These are phyloP conservation scores for Phlebopus sp. DNA, from an alignment of 1,284 basidiomycete species.

Conservation along the genomic window DNA sequence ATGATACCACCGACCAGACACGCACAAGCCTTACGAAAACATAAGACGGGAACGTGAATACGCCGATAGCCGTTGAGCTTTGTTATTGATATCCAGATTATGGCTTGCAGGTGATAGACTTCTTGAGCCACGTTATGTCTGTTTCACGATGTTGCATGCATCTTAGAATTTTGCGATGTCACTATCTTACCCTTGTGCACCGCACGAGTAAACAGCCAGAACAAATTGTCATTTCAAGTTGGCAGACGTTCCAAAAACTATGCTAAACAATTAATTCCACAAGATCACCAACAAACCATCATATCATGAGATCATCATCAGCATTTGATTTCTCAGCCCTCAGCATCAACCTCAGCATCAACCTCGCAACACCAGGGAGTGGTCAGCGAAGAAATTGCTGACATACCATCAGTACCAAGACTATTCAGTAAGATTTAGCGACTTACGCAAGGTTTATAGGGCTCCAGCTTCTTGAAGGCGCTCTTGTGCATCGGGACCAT, in stretches of 20 bases:
- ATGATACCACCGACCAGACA: constrained; percentile 7
- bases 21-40: constrained; percentile 1
- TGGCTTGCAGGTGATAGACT: not conserved
- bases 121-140: not conserved
- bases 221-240: constrained; percentile 7
- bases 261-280: constrained; percentile 2
- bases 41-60: constrained; percentile 1
- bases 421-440: not conserved
- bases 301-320: not conserved
- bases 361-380: not conserved
- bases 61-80: no score
- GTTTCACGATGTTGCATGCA: not conserved
- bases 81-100: no score
- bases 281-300: constrained; percentile 1
- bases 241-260: constrained; percentile 3
- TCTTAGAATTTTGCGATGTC: no score
- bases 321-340: not conserved
- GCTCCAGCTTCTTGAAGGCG: constrained; percentile 5
- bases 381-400: not conserved
- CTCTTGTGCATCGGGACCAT: constrained; percentile 2
- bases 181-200: no score
- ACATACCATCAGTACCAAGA: not conserved
- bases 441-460: not conserved
- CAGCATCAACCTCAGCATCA: no score
- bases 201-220: constrained; percentile 1